Base-by-base conservation (phyloP, 495 filamentous ascomycete species). In the Annulohypoxylon maeteangense region DNA sequence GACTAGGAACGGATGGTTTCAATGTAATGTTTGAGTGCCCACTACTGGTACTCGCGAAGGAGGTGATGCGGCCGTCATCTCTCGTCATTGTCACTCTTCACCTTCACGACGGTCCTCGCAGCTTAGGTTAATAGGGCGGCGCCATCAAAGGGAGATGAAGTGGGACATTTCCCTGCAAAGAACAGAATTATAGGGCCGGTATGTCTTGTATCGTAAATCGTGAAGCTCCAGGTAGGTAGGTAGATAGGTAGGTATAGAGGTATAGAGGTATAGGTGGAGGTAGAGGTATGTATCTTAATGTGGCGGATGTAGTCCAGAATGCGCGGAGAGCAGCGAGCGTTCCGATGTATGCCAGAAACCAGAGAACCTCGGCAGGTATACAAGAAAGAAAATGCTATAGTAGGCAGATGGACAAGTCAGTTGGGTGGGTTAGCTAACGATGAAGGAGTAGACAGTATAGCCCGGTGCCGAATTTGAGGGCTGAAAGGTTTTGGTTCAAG, bases 1-100 rank as follows among this genome's bases (percentile, higher is more conserved):
- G 84, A 79, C 79, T 86, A 56, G 87, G 76, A 68, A 74, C 79
- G 74, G 76, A 79, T 71, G 82, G 83, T 75, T 83, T 87, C 65
- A 88, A 79, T 54, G 89, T 91, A 65, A 87, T 83, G 74, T 76
- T 85, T 57, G 88, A 89, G 58, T 84, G 82, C 74, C 83, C 86
- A 78, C 86, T 88, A 79, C 84, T 85, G 48, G 88, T 85, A 84
- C 87, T 88, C 80, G 87, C 87, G 76, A 82, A 83, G 71, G 89
- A 89, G 81, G 86, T 88, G 83, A 88, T 85, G 75, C 87, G 85
- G 70, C 82, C 82, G 74, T 89, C 86, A 78, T 86, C 82, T 76
- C 85, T 84, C 75, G 86, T 86, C 88, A 90, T 89, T 76, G 79
- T 86, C 82, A 79, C 79, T 76, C 42, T 65, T 64, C 62, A 67